Conservation (phyloP, 2,329 filamentous ascomycete genomes). For the Phialophora macrospora region DNA sequence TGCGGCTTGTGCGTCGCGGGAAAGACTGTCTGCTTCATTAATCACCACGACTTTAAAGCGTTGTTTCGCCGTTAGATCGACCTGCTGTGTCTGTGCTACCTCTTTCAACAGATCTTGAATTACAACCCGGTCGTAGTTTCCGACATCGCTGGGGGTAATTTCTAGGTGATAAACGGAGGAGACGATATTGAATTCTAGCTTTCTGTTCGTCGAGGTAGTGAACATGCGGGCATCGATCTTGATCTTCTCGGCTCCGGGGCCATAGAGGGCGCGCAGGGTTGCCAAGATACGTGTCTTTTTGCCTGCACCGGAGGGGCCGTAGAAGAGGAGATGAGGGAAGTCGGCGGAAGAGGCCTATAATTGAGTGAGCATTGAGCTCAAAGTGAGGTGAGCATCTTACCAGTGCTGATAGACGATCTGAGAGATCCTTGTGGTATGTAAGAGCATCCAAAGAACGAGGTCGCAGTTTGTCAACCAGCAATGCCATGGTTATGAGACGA, state of each 20-base stretch:
- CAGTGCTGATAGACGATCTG: slow-evolving; percentile 81
- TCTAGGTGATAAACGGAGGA: slow-evolving; percentile 97
- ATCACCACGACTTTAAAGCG: slow-evolving; percentile 98
- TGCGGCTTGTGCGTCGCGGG: slow-evolving; percentile 91
- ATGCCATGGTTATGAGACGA: slow-evolving; percentile 56
- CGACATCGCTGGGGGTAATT: slow-evolving; percentile 96
- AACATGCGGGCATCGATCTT: slow-evolving; percentile 98
- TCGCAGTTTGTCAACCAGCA: slow-evolving; percentile 68
- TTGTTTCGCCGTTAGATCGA: slow-evolving; percentile 89
- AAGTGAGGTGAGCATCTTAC: slow-evolving; percentile 57
- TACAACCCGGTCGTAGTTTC: slow-evolving; percentile 93
- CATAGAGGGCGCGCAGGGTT: slow-evolving; percentile 92
- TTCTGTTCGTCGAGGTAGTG: slow-evolving; percentile 87
- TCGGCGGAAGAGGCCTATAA: slow-evolving; percentile 89
- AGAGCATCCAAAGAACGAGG: slow-evolving; percentile 61
- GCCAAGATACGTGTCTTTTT: slow-evolving; percentile 98
- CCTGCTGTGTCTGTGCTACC: slow-evolving; percentile 97
- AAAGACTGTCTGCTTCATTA: slow-evolving; percentile 96
- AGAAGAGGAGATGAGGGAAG: slow-evolving; percentile 96
- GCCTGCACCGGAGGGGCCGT: slow-evolving; percentile 92
- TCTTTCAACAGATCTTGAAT: slow-evolving; percentile 96
- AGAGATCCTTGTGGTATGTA: slow-evolving; percentile 87
- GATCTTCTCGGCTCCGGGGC: slow-evolving; percentile 98
- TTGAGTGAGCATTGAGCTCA: not conserved
- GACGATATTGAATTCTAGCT: slow-evolving; percentile 99